A percentile compares a stretch with the other conserved stretches of the same genome.
phyloP scores from a whole-genome alignment of 2,329 filamentous ascomycete species.

The Neofusicoccum parvum region DNA sequence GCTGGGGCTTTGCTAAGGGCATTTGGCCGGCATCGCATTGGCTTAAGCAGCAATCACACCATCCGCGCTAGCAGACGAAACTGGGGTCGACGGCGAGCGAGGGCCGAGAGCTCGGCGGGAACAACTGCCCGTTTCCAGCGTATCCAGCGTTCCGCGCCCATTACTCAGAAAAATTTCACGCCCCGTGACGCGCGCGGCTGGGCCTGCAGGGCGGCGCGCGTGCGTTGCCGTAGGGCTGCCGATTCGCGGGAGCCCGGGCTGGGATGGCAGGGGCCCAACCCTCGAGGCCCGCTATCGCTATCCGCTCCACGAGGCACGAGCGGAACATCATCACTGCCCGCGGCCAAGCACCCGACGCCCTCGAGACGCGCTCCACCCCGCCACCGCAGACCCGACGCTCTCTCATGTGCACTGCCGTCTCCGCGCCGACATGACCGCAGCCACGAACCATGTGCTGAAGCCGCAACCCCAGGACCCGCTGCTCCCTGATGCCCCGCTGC shows the following conservation, averaged over 20 bases:
- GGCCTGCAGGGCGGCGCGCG: not conserved
- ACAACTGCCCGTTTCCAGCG: constrained; percentile 9
- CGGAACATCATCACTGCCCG: not conserved
- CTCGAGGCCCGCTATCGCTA: not conserved
- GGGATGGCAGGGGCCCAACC: not conserved
- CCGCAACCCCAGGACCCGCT: constrained; percentile 33
- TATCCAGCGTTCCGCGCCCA: not conserved
- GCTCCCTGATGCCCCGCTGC: constrained; percentile 48
- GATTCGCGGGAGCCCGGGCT: not conserved
- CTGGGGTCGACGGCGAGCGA: constrained; percentile 11
- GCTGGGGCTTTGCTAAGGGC: constrained; percentile 20
- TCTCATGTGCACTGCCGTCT: constrained; percentile 35
- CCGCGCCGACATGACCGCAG: constrained; percentile 39
- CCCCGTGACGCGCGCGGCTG: not conserved
- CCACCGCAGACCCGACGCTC: constrained; percentile 28
- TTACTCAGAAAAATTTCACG: constrained; percentile 15
- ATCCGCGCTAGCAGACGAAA: constrained; percentile 18
- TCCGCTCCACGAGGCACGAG: not conserved
- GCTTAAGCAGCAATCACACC: constrained; percentile 18
- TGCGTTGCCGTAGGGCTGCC: not conserved
- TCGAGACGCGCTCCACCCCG: not conserved
- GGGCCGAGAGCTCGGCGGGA: constrained; percentile 13
- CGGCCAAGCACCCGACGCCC: not conserved
- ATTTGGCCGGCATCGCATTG: constrained; percentile 19
- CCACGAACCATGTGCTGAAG: constrained; percentile 39